Conservation (phyloP, 352 stramenopile species). For the Blastocystis sp. region DNA sequence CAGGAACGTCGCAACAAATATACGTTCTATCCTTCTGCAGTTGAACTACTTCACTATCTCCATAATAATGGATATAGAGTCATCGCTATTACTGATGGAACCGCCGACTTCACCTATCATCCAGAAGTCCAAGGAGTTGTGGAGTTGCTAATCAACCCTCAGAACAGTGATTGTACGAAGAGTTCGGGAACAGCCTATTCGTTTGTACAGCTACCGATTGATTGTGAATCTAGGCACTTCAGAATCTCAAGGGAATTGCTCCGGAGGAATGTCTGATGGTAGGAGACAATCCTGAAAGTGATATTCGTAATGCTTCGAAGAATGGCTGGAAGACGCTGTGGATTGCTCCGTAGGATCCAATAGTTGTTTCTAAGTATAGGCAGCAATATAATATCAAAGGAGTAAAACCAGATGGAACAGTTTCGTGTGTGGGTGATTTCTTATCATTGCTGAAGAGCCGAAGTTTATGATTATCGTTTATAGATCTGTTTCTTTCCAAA, state of each 20-base stretch:
- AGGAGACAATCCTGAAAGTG: constrained; percentile 48
- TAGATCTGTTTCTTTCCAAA: background rate
- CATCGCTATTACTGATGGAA: constrained; percentile 51
- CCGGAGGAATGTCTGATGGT: constrained; percentile 1
- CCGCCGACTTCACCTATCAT: constrained; percentile 25
- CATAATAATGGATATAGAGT: background rate
- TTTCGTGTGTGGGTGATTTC: background rate
- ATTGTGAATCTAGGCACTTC: background rate
- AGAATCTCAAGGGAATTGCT: background rate
- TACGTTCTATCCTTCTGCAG: background rate
- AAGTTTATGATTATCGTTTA: background rate
- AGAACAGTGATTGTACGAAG: constrained; percentile 15
- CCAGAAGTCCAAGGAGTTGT: background rate
- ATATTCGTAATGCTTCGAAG: constrained; percentile 24
- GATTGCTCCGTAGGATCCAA: background rate
- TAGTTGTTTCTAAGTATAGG: background rate
- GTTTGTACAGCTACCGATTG: background rate
- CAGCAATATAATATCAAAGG: background rate
- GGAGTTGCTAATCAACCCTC: constrained; percentile 40
- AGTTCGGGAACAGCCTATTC: background rate
- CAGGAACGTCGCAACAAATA: constrained; percentile 43
- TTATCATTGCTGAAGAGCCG: background rate
- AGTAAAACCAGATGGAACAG: background rate
- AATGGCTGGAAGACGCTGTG: constrained; percentile 22
- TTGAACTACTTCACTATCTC: background rate